Evolutionary conservation across 257 asterid species (phyloP).

Genomic region (Leonotis leonurus): DNA sequence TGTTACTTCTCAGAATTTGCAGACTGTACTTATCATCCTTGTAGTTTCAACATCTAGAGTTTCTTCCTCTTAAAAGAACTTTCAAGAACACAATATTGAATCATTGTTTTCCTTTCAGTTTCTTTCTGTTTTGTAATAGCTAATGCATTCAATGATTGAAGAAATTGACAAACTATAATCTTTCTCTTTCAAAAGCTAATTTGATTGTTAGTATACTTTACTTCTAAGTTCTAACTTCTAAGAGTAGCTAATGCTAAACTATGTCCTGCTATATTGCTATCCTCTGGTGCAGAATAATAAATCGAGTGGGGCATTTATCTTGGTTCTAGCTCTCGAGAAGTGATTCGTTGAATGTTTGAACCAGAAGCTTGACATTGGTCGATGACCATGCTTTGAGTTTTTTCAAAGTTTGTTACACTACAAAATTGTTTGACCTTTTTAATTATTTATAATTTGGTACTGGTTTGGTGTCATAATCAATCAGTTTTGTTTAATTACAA

Average conservation of each 20-base stretch:
- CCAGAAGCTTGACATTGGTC: neutral
- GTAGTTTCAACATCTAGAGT: neutral
- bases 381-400: neutral
- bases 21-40: neutral
- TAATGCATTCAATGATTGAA: neutral
- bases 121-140: neutral
- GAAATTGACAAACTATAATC: neutral
- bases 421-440: neutral
- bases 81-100: neutral
- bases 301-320: neutral
- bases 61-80: too few species aligned
- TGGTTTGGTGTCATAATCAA: too few species aligned
- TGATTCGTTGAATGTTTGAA: neutral
- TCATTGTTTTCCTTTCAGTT: neutral
- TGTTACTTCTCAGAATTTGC: neutral
- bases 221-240: too few species aligned
- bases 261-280: neutral
- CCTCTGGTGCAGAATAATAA: slow-evolving; percentile 14
- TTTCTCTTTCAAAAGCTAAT: neutral
- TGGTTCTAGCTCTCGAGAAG: neutral
- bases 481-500: too few species aligned
- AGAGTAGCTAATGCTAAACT: neutral
- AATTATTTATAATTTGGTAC: neutral
- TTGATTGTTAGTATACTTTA: neutral
- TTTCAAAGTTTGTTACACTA: neutral